These are phyloP conservation scores for Sanghuangporus sanghuang DNA, from an alignment of 1,284 basidiomycete genomes.

Conservation along the genomic window DNA sequence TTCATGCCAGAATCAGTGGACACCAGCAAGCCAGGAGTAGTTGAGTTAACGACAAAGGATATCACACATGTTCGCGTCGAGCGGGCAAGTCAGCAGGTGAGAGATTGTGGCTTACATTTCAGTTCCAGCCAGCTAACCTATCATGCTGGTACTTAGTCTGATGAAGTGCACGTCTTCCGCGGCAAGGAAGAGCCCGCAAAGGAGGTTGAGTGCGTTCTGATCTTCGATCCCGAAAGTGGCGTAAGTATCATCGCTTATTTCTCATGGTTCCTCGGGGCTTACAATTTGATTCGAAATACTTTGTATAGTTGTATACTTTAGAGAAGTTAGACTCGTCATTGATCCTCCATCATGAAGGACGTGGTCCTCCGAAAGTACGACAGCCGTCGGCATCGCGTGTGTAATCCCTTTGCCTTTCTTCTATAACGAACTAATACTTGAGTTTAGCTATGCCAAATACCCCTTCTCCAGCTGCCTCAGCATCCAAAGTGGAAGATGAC, in stretches of 20 bases:
- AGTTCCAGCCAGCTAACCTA: not conserved
- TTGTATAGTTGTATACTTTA: conserved; percentile 62
- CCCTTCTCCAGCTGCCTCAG: conserved; percentile 14
- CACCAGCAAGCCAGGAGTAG: conserved; percentile 51
- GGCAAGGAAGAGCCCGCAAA: conserved; percentile 54
- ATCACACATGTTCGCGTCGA: conserved; percentile 50
- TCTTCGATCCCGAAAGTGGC: conserved; percentile 66
- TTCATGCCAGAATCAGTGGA: conserved; percentile 71
- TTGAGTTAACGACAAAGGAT: conserved; percentile 53
- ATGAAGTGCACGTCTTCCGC: conserved; percentile 51
- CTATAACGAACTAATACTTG: not conserved
- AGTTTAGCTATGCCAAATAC: conserved; percentile 13
- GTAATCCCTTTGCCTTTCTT: conserved; percentile 18
- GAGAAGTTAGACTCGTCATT: conserved; percentile 70
- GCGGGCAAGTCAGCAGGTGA: conserved; percentile 56
- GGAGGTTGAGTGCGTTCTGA: conserved; percentile 68
- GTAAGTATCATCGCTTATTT: conserved; percentile 35
- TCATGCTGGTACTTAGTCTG: conserved; percentile 31
- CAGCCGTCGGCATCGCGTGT: conserved; percentile 39
- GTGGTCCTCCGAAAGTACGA: conserved; percentile 33
- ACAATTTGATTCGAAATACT: conserved; percentile 30
- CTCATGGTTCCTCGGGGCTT: not conserved
- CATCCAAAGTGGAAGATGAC: conserved; percentile 13
- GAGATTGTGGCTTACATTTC: conserved; percentile 13
- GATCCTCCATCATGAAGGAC: conserved; percentile 47